Percentiles rank a stretch among this genome's conserved stretches.
Evolutionary conservation across 2,329 filamentous ascomycete species (phyloP).

Genomic region (Fusarium pseudocircinatum): DNA sequence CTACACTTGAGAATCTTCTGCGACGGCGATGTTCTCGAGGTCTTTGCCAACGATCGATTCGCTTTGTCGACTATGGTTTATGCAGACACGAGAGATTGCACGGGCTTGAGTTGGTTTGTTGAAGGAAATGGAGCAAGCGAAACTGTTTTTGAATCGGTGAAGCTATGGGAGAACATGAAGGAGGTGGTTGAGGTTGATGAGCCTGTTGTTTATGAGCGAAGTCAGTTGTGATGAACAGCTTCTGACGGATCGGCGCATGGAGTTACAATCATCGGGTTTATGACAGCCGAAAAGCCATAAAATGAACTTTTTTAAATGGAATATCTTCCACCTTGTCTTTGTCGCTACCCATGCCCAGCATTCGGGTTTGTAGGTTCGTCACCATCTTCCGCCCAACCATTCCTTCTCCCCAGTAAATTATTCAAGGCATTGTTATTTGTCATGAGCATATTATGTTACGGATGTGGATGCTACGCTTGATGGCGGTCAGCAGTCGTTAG

Average conservation of each 20-base stretch:
- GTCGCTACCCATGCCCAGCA: too few species aligned
- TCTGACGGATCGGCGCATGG: neutral
- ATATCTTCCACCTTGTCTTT: neutral
- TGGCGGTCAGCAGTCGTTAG: neutral
- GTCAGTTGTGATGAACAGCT: slow-evolving; percentile 1
- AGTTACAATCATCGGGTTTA: neutral
- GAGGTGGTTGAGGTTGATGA: slow-evolving; percentile 19
- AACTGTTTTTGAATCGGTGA: slow-evolving; percentile 35
- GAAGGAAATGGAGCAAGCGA: slow-evolving; percentile 8
- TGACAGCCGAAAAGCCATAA: neutral
- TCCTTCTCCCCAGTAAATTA: neutral
- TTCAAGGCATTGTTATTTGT: too few species aligned
- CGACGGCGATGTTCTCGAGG: slow-evolving; percentile 40
- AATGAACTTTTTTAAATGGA: neutral
- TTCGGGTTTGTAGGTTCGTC: neutral
- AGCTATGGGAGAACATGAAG: slow-evolving; percentile 36
- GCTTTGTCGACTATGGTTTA: slow-evolving; percentile 43
- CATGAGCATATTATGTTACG: too few species aligned
- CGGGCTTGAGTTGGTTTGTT: slow-evolving; percentile 40
- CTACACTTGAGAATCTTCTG: slow-evolving; percentile 38
- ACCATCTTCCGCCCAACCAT: rapidly evolving
- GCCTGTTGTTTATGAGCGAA: slow-evolving; percentile 18
- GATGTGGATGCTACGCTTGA: too few species aligned
- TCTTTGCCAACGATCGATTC: slow-evolving; percentile 44
- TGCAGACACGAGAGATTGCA: slow-evolving; percentile 21